Evolutionary conservation across 768 basidiomycete genomes (phyloP).

Genomic region (Boletus reticuloceps): DNA sequence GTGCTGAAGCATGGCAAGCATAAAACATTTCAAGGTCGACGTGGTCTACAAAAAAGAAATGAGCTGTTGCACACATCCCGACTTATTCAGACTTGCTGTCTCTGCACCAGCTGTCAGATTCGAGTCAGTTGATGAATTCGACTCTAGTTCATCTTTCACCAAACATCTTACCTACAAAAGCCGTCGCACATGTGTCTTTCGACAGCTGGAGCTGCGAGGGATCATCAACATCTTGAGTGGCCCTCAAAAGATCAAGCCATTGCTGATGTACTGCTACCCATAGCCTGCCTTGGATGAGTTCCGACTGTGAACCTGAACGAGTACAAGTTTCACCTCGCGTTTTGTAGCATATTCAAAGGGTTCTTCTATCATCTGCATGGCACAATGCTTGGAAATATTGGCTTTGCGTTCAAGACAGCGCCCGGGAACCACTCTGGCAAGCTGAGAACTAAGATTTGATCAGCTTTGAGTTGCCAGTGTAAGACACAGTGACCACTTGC

Average conservation of each 20-base stretch:
- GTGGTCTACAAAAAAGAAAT: conserved; percentile 3
- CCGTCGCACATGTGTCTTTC: conserved; percentile 11
- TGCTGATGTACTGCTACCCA: conserved; percentile 9
- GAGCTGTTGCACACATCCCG: background rate
- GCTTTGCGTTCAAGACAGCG: conserved; percentile 25
- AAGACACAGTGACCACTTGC: conserved; percentile 1
- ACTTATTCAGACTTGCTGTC: conserved; percentile 5
- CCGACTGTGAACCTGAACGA: background rate
- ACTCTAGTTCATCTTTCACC: background rate
- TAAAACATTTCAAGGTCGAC: conserved; percentile 20
- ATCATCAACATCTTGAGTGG: background rate
- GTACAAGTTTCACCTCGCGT: conserved; percentile 5
- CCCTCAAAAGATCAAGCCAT: conserved; percentile 13
- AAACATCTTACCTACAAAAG: conserved; percentile 17
- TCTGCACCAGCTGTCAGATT: conserved; percentile 18
- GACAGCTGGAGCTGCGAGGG: conserved; percentile 7
- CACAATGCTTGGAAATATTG: background rate
- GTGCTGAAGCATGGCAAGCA: conserved; percentile 32
- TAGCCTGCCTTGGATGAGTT: conserved; percentile 6
- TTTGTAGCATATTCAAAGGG: conserved; percentile 14
- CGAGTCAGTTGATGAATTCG: background rate
- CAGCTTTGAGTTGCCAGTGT: background rate
- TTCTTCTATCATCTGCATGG: conserved; percentile 11
- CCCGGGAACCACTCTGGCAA: conserved; percentile 27
- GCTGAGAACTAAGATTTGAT: conserved; percentile 13